Percentiles rank a stretch among this genome's conserved stretches.
phyloP scores from a whole-genome alignment of 345 rosid genomes.

The Eutrema heterophyllum region DNA sequence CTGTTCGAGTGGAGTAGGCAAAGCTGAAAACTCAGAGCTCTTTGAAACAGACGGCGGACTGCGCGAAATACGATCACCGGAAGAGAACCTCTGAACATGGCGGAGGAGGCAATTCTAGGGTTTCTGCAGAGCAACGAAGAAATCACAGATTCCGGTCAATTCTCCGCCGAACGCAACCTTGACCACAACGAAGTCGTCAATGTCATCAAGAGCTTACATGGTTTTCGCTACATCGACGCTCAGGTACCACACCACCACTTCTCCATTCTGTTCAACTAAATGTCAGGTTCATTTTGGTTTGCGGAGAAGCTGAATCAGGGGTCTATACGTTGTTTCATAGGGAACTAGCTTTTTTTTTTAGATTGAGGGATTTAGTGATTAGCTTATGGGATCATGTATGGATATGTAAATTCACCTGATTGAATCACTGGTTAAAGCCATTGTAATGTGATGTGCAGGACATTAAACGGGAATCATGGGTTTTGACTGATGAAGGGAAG shows the following conservation, averaged over 20 bases:
- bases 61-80: not conserved
- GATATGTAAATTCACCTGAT: not conserved
- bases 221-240: conserved; percentile 66
- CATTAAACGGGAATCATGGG: conserved; percentile 39
- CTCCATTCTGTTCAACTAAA: not conserved
- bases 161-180: conserved; percentile 47
- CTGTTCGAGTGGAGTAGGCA: no score
- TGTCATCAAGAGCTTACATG: conserved; percentile 76
- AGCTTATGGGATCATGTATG: not conserved
- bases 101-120: conserved; percentile 71
- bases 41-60: not conserved
- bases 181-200: conserved; percentile 70
- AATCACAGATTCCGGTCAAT: conserved; percentile 64
- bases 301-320: not conserved
- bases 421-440: not conserved
- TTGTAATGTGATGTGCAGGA: conserved; percentile 39
- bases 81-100: conserved; percentile 29
- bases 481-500: conserved; percentile 71
- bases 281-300: not conserved
- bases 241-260: conserved; percentile 36
- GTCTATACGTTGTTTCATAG: not conserved
- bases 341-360: not conserved
- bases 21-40: not conserved
- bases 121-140: conserved; percentile 44
- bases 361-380: not conserved